Base-by-base conservation (phyloP, 352 stramenopile species). In the Pseudoperonospora humuli region DNA sequence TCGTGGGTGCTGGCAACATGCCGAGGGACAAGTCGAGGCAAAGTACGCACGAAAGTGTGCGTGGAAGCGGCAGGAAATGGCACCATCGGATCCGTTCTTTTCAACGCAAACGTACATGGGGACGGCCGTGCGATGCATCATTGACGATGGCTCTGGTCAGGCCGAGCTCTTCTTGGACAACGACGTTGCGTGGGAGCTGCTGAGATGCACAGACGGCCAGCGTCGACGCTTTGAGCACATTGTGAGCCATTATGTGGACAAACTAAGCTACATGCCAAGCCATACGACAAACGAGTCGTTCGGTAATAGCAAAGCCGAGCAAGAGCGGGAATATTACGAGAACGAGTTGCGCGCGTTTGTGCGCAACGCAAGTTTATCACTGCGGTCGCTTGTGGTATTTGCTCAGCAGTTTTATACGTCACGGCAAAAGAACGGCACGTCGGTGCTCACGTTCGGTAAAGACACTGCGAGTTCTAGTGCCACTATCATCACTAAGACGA, bases 141-240 rank as follows among this genome's bases (percentile, higher is more conserved):
- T 89, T 28, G 81, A 93, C 40, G 81, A 93, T 31, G 75, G 77
- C 0, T 86, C 74, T 0, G 81, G 63, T 0, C 81, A 93, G 50
- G 73, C 65, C 6, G 81, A 93, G 50, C 34, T 93, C 1, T 85
- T 85, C 35, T 15, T 76, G 10, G 71, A 89, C 36, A 73, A 84
- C 17, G 66, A 82, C 3, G 59, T 80, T 6, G 76, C 66, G 32
- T 93, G 77, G 81, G 70, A 89, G 32, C 43, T 93, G 19, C 39
- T 93, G 8, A 57, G 33, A 0, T 86, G 73, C 31, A 71, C 62
- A 13, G 23, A 35, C 11, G 59, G 60, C 14, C 61, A 71, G 26
- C 67, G 65, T 19, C 50, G 32, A 1, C 65, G 61, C 9, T 84
- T 86, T 43, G 56, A 78, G 24, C 54, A 76, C 2, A 58, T 77